Conservation (phyloP, 2,329 filamentous ascomycete genomes). For the Aspergillus clavatus region DNA sequence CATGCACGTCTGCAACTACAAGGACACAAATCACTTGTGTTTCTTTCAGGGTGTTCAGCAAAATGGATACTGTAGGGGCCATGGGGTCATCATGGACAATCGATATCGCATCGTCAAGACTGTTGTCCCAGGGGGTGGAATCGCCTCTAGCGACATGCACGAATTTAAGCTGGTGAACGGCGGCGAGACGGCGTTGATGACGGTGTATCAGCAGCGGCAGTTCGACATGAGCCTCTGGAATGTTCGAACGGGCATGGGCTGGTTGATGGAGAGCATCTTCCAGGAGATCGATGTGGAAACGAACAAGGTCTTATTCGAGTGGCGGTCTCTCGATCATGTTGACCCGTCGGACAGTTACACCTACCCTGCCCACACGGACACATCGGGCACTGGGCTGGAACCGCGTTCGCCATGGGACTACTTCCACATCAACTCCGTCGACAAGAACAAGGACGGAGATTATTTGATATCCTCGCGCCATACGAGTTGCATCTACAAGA, state of each 20-base stretch:
- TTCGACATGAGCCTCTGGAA: slow-evolving; percentile 47
- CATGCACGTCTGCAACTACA: slow-evolving; percentile 47
- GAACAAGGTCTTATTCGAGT: slow-evolving; percentile 46
- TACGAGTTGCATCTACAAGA: slow-evolving; percentile 38
- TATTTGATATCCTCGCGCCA: slow-evolving; percentile 42
- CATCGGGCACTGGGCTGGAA: slow-evolving; percentile 46
- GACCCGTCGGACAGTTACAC: slow-evolving; percentile 47
- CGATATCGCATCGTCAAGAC: slow-evolving; percentile 47
- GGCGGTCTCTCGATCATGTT: slow-evolving; percentile 48
- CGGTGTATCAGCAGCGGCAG: slow-evolving; percentile 39
- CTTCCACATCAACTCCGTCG: slow-evolving; percentile 43
- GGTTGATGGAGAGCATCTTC: slow-evolving; percentile 50
- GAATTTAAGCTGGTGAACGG: slow-evolving; percentile 47
- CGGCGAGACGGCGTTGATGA: slow-evolving; percentile 40
- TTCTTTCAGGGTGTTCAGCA: slow-evolving; percentile 51
- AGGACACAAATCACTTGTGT: slow-evolving; percentile 47
- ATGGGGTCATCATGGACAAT: slow-evolving; percentile 51
- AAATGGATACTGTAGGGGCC: slow-evolving; percentile 49
- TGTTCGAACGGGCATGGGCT: slow-evolving; percentile 43
- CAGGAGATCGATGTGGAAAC: slow-evolving; percentile 51
- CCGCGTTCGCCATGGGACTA: slow-evolving; percentile 44
- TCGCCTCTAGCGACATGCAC: slow-evolving; percentile 49
- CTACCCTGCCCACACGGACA: slow-evolving; percentile 40
- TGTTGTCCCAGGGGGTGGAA: slow-evolving; percentile 38
- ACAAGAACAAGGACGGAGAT: slow-evolving; percentile 39